A percentile compares a stretch with the other conserved stretches of the same genome.
Conservation (phyloP, 768 basidiomycete species). For the Boletus rubropictus region DNA sequence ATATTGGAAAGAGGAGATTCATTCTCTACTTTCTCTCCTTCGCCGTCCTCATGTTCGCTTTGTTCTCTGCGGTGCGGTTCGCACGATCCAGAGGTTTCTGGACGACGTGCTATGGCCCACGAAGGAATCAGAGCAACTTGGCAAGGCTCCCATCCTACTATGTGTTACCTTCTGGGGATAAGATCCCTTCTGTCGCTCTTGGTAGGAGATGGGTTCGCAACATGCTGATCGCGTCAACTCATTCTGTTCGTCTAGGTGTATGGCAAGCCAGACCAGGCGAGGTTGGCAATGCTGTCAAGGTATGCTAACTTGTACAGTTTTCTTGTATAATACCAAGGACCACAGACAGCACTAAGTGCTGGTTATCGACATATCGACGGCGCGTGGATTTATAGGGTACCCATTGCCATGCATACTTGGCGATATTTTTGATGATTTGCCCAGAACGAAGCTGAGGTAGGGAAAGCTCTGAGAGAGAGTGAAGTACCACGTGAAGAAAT, state of each 20-base stretch:
- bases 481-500: constrained; percentile 55
- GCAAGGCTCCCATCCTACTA: constrained; percentile 41
- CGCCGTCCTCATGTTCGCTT: constrained; percentile 19
- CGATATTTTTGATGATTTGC: constrained; percentile 3
- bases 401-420: background rate
- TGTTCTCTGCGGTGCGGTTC: constrained; percentile 15
- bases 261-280: constrained; percentile 55
- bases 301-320: constrained; percentile 8
- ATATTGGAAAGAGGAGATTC: constrained; percentile 17
- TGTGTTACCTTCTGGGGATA: constrained; percentile 59
- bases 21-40: constrained; percentile 20
- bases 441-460: constrained; percentile 70
- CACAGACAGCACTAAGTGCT: constrained; percentile 48
- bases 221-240: background rate
- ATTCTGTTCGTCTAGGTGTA: constrained; percentile 39
- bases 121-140: constrained; percentile 20
- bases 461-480: constrained; percentile 54
- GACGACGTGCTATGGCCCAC: constrained; percentile 15
- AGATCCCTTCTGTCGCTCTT: constrained; percentile 62
- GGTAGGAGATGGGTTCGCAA: constrained; percentile 33
- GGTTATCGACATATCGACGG: constrained; percentile 73
- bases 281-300: constrained; percentile 66
- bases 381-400: constrained; percentile 62
- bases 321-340: background rate
- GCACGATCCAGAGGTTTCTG: constrained; percentile 20